Evolutionary conservation across 176 grass and related monocot genomes (phyloP).

Genomic region (Oropetium thomaeum): DNA sequence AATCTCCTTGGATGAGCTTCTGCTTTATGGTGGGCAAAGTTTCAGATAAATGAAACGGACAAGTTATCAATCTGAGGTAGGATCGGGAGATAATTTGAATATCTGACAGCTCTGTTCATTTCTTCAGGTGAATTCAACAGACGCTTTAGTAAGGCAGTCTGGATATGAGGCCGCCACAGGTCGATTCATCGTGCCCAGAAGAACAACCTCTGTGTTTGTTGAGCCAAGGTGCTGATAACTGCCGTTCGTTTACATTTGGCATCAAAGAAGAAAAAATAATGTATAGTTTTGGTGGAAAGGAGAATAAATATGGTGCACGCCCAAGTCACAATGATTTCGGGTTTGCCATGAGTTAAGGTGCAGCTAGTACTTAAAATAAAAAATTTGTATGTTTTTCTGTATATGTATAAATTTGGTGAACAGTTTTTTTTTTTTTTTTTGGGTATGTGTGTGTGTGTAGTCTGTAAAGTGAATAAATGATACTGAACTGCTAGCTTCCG

Average conservation of each 20-base stretch:
- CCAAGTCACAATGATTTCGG: neutral
- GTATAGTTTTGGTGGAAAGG: neutral
- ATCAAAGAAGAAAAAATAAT: neutral
- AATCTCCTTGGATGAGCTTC: too few relatives aligned
- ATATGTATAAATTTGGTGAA: too few relatives aligned
- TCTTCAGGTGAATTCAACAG: conserved; percentile 62
- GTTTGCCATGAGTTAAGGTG: neutral
- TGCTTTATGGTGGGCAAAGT: neutral
- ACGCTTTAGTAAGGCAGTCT: conserved; percentile 55
- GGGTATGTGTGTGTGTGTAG: too few relatives aligned
- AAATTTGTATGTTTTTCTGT: too few relatives aligned
- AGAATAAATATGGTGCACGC: conserved; percentile 5
- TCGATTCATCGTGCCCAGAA: conserved; percentile 51
- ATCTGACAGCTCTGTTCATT: neutral
- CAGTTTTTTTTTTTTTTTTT: too few relatives aligned
- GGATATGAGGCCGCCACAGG: conserved; percentile 36
- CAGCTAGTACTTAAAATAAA: too few relatives aligned
- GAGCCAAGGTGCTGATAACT: conserved; percentile 26
- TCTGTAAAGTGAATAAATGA: neutral
- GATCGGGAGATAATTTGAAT: neutral
- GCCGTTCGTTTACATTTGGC: neutral
- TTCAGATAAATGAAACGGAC: neutral
- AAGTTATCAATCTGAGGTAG: neutral
- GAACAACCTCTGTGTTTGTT: conserved; percentile 68
- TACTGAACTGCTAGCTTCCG: neutral